Base-by-base conservation (phyloP, 2,329 filamentous ascomycete species). In the Cordyceps cateniannulata region DNA sequence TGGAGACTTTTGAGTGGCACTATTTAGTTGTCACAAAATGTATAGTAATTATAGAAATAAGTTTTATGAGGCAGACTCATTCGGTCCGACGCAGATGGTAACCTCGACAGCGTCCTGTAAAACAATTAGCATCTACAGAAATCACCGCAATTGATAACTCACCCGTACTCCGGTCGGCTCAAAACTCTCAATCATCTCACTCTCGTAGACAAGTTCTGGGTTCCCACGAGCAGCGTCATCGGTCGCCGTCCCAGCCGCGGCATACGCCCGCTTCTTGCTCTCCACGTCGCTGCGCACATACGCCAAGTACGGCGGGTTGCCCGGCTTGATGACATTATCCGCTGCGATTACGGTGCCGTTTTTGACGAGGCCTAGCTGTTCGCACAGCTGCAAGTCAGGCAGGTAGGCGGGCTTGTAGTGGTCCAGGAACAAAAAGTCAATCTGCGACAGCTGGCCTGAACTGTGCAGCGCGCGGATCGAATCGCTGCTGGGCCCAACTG, bases 361-460 rank as follows among this genome's bases (percentile, higher is more conserved):
- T 0, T 76, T 77, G 3, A 95, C 77, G 40, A 93, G 70, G 0
- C 80, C 81, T 5, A 93, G 75, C 44, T 88, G 80, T 74, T 95
- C 90, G 69, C 87, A 90, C 0, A 92, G 79, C 74, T 91, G 91
- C 63, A 93, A 73, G 67, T 95, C 91, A 0, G 83, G 80, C 1
- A 82, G 84, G 70, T 93, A 95, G 0, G 86, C 83, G 0, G 88
- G 87, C 72, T 93, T 93, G 73, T 88, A 87, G 71, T 95, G 90
- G 68, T 95, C 91, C 40, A 95, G 75, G 71, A 95, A 93, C 72
- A 92, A 77, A 44, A 93, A 74, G 66, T 91, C 88, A 62, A 92
- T 83, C 50, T 81, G 78, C 25, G 77, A 72, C 25, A 92, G 70
- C 5, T 70, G 67, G 0, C 84, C 84, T 3, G 77, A 71, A 1